Base-by-base conservation (phyloP, 148 eudicot species). In the Dianthus caryophyllus region DNA sequence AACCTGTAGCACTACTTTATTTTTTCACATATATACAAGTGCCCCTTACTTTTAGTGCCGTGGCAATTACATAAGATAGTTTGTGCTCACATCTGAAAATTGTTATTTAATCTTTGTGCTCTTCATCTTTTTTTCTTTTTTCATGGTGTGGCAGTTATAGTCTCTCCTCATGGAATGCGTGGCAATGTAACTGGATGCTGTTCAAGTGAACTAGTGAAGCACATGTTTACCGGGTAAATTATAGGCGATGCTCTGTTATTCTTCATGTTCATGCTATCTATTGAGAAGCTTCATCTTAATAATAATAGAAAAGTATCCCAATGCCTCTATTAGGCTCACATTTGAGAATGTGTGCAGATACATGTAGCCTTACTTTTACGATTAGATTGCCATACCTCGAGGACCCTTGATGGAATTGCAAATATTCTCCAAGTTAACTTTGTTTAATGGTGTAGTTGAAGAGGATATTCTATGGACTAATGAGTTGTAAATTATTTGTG, bases 141-240 rank as follows among this genome's bases (percentile, higher is more conserved):
- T 43, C 56, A 13, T 80, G 76, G 25, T 50, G 22, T 70, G 64
- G 70, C 90, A 94, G 98, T 84, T 66, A 70, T 94, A 71, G 96
- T 88, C 67, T 79, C 98, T 70, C 98, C 98, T 71, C 91, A 88
- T 79, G 98, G 98, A 66, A 94, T 94, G 92, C 84, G 85, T 66
- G 97, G 98, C 71, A 82, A 76, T 76, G 79, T 86, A 67, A 84
- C 92, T 62, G 98, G 97, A 68, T 83, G 87, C 70, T 88, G 97
- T 81, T 87, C 96, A 48, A 79, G 88, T 81, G 98, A 94, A 79
- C 90, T 94, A 53, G 98, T 94, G 83, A 86, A 84, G 83, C 96
- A 90, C 72, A 81, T 84, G 44, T 90, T 84, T 77, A 67, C 79
- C 55, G 84, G 98, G 98, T 94, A 66, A 64, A 52, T 58, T 64